phyloP scores from a whole-genome alignment of 768 basidiomycete genomes.

The Collybiopsis confluens region DNA sequence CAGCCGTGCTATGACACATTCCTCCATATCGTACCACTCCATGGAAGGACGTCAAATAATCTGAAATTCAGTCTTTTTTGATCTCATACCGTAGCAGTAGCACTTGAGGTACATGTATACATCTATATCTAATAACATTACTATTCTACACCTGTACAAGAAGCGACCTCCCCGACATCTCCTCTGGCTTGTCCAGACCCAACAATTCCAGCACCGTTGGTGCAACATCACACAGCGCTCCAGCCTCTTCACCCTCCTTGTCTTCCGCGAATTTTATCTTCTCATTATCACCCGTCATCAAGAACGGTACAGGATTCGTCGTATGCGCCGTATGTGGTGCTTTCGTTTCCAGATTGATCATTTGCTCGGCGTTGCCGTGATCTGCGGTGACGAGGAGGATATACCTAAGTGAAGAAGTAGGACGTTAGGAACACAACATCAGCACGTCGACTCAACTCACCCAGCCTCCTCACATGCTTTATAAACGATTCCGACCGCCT shows the following conservation, averaged over 20 bases:
- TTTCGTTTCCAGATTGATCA: slow-evolving; percentile 79
- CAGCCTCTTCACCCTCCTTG: slow-evolving; percentile 53
- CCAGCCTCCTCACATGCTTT: slow-evolving; percentile 81
- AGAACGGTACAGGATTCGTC: slow-evolving; percentile 87
- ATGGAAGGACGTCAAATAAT: too few relatives aligned
- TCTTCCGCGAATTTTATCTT: slow-evolving; percentile 52
- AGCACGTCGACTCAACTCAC: background rate
- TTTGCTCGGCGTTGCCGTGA: slow-evolving; percentile 95
- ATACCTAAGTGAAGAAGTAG: slow-evolving; percentile 32
- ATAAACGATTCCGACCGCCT: slow-evolving; percentile 83
- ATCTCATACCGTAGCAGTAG: too few relatives aligned
- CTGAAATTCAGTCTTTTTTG: too few relatives aligned
- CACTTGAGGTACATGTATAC: background rate
- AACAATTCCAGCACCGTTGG: slow-evolving; percentile 82
- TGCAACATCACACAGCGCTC: slow-evolving; percentile 86
- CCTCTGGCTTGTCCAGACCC: slow-evolving; percentile 67
- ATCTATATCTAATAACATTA: background rate
- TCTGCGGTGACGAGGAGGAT: slow-evolving; percentile 87
- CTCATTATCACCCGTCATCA: slow-evolving; percentile 67
- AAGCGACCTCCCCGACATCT: slow-evolving; percentile 60
- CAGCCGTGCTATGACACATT: too few relatives aligned
- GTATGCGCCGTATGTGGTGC: slow-evolving; percentile 91
- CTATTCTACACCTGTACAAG: slow-evolving; percentile 23
- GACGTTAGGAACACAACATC: too few relatives aligned
- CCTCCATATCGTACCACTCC: too few relatives aligned